phyloP scores from a whole-genome alignment of 2,329 filamentous ascomycete species.

The Chaetothyriales sp. region DNA sequence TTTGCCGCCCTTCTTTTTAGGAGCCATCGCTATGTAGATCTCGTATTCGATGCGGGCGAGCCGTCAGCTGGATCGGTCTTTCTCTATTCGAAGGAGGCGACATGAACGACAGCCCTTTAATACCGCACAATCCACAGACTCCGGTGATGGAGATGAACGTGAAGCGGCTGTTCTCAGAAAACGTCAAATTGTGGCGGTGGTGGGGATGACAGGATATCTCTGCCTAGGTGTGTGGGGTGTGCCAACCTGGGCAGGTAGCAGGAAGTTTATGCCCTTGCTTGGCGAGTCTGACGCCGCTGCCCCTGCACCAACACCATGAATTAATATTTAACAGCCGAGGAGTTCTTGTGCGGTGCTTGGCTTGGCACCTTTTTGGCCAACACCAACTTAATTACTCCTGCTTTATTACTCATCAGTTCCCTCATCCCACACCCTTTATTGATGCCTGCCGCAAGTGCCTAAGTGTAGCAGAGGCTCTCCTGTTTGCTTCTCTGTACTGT shows the following conservation, averaged over 20 bases:
- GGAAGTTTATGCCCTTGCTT: not conserved
- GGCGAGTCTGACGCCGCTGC: too few species aligned
- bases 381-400: too few species aligned
- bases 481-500: too few species aligned
- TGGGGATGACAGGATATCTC: not conserved
- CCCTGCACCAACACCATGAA: too few species aligned
- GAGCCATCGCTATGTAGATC: slow-evolving; percentile 50
- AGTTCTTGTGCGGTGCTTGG: too few species aligned
- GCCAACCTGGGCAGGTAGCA: not conserved
- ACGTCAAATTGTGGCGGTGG: not conserved
- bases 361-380: too few species aligned
- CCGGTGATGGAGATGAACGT: not conserved
- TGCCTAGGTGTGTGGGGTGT: not conserved
- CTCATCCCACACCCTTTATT: too few species aligned
- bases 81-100: slow-evolving; percentile 18
- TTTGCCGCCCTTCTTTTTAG: slow-evolving; percentile 79
- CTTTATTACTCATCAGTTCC: too few species aligned
- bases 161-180: not conserved
- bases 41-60: slow-evolving; percentile 2
- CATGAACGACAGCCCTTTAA: slow-evolving; percentile 10
- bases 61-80: slow-evolving; percentile 9
- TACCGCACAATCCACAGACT: not conserved
- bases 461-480: too few species aligned
- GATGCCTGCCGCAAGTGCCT: too few species aligned
- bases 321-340: too few species aligned